Conservation (phyloP, 108 stramenopile species). For the Cyclostephanos invisitatus region DNA sequence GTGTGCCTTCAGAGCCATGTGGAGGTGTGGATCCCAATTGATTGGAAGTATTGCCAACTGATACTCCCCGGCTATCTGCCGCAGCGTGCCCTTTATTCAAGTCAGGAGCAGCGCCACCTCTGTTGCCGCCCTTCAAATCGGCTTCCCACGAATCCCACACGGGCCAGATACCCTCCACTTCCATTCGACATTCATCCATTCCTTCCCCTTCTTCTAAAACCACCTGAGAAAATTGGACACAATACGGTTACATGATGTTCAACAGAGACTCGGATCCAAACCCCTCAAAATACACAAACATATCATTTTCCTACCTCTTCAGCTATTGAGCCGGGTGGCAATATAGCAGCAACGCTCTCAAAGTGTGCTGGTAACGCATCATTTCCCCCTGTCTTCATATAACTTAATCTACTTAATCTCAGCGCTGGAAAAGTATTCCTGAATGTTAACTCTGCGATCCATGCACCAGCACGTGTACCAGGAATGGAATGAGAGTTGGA, state of each 20-base stretch:
- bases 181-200: constrained; percentile 19
- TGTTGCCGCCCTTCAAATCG: constrained; percentile 26
- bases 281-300: constrained; percentile 14
- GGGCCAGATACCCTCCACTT: constrained; percentile 79
- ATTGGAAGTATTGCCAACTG: neutral
- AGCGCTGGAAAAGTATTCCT: constrained; percentile 79
- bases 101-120: constrained; percentile 12
- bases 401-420: constrained; percentile 73
- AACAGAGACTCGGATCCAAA: neutral
- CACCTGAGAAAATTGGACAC: constrained; percentile 28
- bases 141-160: constrained; percentile 80
- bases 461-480: constrained; percentile 74
- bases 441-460: constrained; percentile 86
- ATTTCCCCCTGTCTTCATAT: constrained; percentile 75
- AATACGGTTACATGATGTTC: constrained; percentile 34
- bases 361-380: constrained; percentile 80
- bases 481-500: constrained; percentile 58
- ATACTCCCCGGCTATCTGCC: neutral
- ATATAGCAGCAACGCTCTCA: constrained; percentile 82
- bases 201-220: constrained; percentile 16
- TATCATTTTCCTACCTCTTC: constrained; percentile 18
- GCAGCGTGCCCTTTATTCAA: neutral
- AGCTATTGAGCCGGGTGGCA: constrained; percentile 69
- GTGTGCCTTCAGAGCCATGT: neutral
- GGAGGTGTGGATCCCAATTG: neutral